Percentiles rank a stretch among this genome's conserved stretches.
Evolutionary conservation across 805 yeast genomes (phyloP).

Genomic region (Zygosaccharomyces pseudorouxii): DNA sequence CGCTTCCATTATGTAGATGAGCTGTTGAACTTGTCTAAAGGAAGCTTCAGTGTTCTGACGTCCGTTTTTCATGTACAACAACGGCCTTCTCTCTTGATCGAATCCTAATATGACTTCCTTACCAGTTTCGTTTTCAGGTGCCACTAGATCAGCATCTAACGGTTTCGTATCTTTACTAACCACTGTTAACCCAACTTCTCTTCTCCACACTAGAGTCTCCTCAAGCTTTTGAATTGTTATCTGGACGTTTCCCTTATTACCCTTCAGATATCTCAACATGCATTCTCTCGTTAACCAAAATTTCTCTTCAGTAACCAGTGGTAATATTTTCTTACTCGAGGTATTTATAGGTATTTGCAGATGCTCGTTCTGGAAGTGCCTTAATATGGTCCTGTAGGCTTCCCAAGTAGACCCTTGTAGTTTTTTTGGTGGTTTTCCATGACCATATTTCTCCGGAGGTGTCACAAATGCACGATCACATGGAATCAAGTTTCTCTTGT

Average conservation of each 20-base stretch:
- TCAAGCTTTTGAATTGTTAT: slow-evolving; percentile 43
- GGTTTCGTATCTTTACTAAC: slow-evolving; percentile 36
- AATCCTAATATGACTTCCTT: slow-evolving; percentile 51
- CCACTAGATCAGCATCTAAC: slow-evolving; percentile 40
- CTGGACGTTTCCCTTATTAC: slow-evolving; percentile 46
- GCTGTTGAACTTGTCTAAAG: slow-evolving; percentile 49
- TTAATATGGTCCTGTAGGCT: slow-evolving; percentile 18
- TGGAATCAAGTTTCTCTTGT: slow-evolving; percentile 21
- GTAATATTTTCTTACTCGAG: slow-evolving; percentile 37
- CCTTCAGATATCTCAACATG: slow-evolving; percentile 47
- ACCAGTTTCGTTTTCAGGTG: slow-evolving; percentile 49
- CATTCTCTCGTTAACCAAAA: slow-evolving; percentile 48
- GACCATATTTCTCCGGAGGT: slow-evolving; percentile 26
- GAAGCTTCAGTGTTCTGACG: slow-evolving; percentile 52
- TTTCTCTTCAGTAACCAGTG: slow-evolving; percentile 36
- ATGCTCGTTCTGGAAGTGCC: slow-evolving; percentile 19
- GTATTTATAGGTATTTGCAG: slow-evolving; percentile 26
- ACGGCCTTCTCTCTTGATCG: slow-evolving; percentile 50
- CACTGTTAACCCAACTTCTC: slow-evolving; percentile 44
- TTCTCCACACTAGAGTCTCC: slow-evolving; percentile 50
- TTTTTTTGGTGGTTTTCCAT: slow-evolving; percentile 15
- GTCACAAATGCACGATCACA: slow-evolving; percentile 19
- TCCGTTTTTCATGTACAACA: slow-evolving; percentile 49
- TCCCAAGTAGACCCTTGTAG: slow-evolving; percentile 19
- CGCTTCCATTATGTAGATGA: slow-evolving; percentile 53